Conservation (phyloP, 2,329 filamentous ascomycete species). For the Monilinia fructicola region DNA sequence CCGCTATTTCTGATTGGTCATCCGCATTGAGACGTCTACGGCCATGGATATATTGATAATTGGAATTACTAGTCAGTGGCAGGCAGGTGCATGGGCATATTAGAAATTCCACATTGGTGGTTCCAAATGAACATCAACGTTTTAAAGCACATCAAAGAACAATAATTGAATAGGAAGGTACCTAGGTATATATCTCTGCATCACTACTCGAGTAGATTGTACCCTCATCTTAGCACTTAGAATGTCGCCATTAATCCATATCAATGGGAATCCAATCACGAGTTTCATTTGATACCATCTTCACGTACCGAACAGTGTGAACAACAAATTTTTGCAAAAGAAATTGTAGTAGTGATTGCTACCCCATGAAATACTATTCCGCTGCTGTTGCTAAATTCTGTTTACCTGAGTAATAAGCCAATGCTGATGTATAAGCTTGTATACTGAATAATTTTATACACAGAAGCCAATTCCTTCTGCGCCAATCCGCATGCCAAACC, state of each 20-base stretch:
- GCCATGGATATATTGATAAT: neutral
- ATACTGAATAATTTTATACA: neutral
- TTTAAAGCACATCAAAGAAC: neutral
- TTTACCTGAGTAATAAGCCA: too few species aligned
- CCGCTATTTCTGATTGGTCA: neutral
- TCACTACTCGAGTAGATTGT: too few species aligned
- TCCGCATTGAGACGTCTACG: neutral
- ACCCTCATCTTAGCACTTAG: neutral
- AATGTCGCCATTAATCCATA: neutral
- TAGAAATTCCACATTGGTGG: neutral
- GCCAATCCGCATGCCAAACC: slow-evolving; percentile 1
- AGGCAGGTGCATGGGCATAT: neutral
- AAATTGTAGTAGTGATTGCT: neutral
- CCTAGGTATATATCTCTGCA: neutral
- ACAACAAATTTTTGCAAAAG: neutral
- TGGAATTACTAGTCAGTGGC: neutral
- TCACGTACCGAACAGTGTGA: neutral
- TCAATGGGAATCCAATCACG: neutral
- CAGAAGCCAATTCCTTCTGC: neutral
- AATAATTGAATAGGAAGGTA: neutral
- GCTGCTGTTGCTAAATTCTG: neutral
- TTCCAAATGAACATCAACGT: neutral
- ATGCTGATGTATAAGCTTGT: neutral
- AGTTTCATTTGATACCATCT: neutral
- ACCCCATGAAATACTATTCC: neutral